Evolutionary conservation across 73 alveolate species (phyloP), one percentile per base, ranked within the genome.

Genomic region (Paramecium primaurelia): DNA sequence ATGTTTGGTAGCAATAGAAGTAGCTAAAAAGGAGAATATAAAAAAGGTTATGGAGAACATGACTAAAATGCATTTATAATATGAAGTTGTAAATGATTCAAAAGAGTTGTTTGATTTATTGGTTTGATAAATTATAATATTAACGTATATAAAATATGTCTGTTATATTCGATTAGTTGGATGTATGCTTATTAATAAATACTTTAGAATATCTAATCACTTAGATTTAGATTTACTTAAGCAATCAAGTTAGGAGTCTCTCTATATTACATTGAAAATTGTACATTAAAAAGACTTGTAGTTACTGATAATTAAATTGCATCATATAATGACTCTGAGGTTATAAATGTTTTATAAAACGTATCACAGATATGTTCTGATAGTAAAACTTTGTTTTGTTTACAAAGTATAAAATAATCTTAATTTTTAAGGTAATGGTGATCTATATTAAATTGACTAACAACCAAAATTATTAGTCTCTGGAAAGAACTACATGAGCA

Each of bases 21-120:
- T 86, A 16, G 22, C 73, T 16, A 86, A 86, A 73, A 86, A 86
- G 30, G 93, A 86, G 16, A 59, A 86, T 7, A 86, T 86, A 26
- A 58, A 59, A 34, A 26, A 86, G 38, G 77, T 86, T 26, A 86
- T 73, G 73, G 86, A 86, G 38, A 86, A 86, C 10, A 86, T 86
- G 93, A 59, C 59, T 6, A 36, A 86, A 28, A 86, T 86, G 92
- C 58, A 86, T 51, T 75, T 86, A 59, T 25, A 86, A 54, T 86
- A 54, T 18, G 37, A 86, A 86, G 49, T 86, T 32, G 77, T 86
- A 25, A 86, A 86, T 30, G 93, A 86, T n/a, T 73, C 73, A 54
- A 86, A 86, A 34, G 93, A 47, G 26, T 86, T 86, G 77, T 86
- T 51, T 34, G 93, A 86, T 86, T 32, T 86, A 51, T 73, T 86